These are phyloP conservation scores for Alternaria alternata DNA, from an alignment of 2,329 filamentous ascomycete species.

Conservation along the genomic window DNA sequence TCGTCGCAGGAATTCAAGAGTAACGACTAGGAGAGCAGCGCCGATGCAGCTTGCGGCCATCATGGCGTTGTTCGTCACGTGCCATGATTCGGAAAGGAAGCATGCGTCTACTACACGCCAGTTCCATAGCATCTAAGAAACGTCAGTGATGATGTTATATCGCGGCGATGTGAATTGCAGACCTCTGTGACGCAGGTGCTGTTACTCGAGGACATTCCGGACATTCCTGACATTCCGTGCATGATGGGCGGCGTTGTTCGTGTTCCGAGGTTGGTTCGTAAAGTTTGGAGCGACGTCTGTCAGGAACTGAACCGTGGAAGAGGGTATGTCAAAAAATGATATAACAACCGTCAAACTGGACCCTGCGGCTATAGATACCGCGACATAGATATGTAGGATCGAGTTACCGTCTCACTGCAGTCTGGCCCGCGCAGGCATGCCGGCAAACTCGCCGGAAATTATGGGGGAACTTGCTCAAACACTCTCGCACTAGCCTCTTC, in stretches of 20 bases:
- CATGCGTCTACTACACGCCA: conserved; percentile 75
- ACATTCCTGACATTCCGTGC: conserved; percentile 24
- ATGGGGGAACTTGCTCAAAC: conserved; percentile 47
- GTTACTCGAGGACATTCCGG: conserved; percentile 21
- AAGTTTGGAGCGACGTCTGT: background rate
- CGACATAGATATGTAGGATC: conserved; percentile 24
- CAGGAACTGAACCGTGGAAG: background rate
- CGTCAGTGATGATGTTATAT: conserved; percentile 5
- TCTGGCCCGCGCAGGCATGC: conserved; percentile 6
- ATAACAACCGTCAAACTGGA: background rate
- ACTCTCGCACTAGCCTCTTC: conserved; percentile 25
- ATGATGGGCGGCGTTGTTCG: conserved; percentile 18
- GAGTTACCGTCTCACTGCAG: conserved; percentile 13
- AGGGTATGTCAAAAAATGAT: background rate
- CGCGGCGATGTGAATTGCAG: conserved; percentile 1
- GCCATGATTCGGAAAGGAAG: conserved; percentile 76
- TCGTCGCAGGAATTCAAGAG: conserved; percentile 76
- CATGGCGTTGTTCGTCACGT: conserved; percentile 72
- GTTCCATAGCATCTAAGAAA: conserved; percentile 77
- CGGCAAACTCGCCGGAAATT: conserved; percentile 22
- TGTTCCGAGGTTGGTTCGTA: background rate
- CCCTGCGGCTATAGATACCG: conserved; percentile 4
- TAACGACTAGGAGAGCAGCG: conserved; percentile 75
- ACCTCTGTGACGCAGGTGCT: conserved; percentile 52
- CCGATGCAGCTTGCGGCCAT: conserved; percentile 85